Evolutionary conservation across 139 green algal genomes (phyloP), one percentile per base, ranked within the genome.

Genomic region (Auxenochlorella pyrenoidosa): DNA sequence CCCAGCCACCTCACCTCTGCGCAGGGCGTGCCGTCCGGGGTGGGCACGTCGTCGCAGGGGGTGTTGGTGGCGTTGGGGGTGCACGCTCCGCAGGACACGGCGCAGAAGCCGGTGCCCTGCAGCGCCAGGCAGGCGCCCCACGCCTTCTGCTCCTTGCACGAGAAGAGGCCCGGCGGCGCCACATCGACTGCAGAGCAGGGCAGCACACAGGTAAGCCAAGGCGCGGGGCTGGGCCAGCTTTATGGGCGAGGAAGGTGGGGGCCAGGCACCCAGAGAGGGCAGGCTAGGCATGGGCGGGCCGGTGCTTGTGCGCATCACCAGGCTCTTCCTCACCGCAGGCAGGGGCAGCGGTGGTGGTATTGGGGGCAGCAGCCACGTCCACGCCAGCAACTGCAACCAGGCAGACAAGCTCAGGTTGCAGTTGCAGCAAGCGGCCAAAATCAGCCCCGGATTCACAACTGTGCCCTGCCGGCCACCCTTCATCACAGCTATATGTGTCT

Each of bases 101-200:
- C 38, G 59, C 84, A 88, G 59, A 88, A 77, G 73, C 75, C 84
- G 41, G 75, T 66, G 40, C 34, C 59, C 18, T 84, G 26, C 36
- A 88, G 40, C 0, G 59, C 73, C n/a, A 22, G 28, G 41, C 75
- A 84, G 40, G 58, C 54, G 82, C 89, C 86, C 81, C 78, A 90
- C 5, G 13, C 68, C 66, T 87, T 36, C 76, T 89, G 86, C 75
- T 92, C 75, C 12, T 24, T 19, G 82, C 89, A 92, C 2, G 63
- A 87, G 75, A 88, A 90, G 5, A 15, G 34, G 51, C 83, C 83
- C 19, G 87, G 87, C 0, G 87, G 79, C 3, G 73, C 32, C 8
- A 83, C 60, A 65, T 90, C 81, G 15, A 24, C 79, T 79, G 80
- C 71, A 86, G 32, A 41, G n/a, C 54, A 30, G 47, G 8, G 59